Conservation (phyloP, 1,284 basidiomycete species). For the Ustilago sp. region DNA sequence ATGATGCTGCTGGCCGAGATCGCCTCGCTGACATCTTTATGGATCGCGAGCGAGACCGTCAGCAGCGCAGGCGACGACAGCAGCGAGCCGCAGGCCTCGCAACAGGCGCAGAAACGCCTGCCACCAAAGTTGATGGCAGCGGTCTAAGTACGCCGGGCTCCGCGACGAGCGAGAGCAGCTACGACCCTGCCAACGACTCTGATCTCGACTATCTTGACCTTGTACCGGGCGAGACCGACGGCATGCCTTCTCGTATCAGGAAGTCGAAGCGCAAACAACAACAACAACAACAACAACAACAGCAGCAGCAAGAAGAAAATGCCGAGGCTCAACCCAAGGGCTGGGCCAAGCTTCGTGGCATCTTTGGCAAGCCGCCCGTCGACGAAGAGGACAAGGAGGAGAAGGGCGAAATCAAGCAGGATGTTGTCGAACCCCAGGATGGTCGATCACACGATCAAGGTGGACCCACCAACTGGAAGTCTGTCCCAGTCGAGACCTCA, state of each 20-base stretch:
- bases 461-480: conserved; percentile 67
- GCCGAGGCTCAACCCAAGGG: conserved; percentile 50
- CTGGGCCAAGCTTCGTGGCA: conserved; percentile 60
- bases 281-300: background rate
- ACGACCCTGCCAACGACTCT: conserved; percentile 63
- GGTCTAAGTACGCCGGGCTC: conserved; percentile 58
- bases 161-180: conserved; percentile 58
- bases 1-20: conserved; percentile 25
- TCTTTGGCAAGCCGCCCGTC: conserved; percentile 48
- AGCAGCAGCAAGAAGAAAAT: conserved; percentile 5
- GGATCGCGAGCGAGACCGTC: conserved; percentile 43
- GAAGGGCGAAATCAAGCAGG: conserved; percentile 29
- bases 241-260: conserved; percentile 61
- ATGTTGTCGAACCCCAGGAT: conserved; percentile 14
- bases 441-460: conserved; percentile 42
- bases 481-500: conserved; percentile 66
- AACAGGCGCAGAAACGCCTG: conserved; percentile 14
- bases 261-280: conserved; percentile 20
- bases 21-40: conserved; percentile 35
- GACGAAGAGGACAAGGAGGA: conserved; percentile 52
- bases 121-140: conserved; percentile 27
- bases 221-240: conserved; percentile 66
- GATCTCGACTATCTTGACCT: conserved; percentile 66
- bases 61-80: conserved; percentile 26
- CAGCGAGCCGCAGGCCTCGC: conserved; percentile 7